phyloP scores from a whole-genome alignment of 768 basidiomycete genomes.

The Mycena galopus region DNA sequence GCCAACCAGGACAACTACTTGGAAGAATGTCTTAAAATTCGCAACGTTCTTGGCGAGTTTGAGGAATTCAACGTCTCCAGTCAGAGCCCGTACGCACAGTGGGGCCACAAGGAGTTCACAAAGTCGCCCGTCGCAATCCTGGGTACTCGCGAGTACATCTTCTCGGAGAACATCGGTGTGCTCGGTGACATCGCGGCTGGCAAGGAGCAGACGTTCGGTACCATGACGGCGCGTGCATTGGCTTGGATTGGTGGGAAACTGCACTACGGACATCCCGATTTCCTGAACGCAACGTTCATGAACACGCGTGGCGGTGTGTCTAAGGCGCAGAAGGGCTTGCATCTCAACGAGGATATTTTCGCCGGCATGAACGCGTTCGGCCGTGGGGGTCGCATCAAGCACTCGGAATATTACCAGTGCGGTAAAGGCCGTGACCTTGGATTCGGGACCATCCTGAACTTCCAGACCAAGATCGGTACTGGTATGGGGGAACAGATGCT shows the following conservation, averaged over 20 bases:
- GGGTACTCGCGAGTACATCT: slow-evolving; percentile 99
- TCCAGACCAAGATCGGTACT: slow-evolving; percentile 99
- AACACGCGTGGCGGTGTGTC: slow-evolving; percentile 98
- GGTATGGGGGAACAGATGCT: slow-evolving; percentile 99
- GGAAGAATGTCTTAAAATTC: slow-evolving; percentile 98
- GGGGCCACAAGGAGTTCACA: slow-evolving; percentile 93
- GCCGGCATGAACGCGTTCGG: slow-evolving; percentile 99
- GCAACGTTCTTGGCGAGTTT: slow-evolving; percentile 97
- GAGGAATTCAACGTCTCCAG: slow-evolving; percentile 93
- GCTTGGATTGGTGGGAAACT: slow-evolving; percentile 99
- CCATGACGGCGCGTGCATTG: slow-evolving; percentile 93
- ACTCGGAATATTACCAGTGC: slow-evolving; percentile 99
- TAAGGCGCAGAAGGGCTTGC: slow-evolving; percentile 98
- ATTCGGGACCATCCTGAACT: slow-evolving; percentile 98
- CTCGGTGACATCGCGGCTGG: slow-evolving; percentile 99
- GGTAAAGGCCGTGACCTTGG: slow-evolving; percentile 99
- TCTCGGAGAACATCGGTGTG: slow-evolving; percentile 99
- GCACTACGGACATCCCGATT: slow-evolving; percentile 99
- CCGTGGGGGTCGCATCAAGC: slow-evolving; percentile 98
- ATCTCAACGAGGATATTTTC: slow-evolving; percentile 99
- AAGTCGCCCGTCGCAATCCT: slow-evolving; percentile 96
- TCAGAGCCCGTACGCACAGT: slow-evolving; percentile 96
- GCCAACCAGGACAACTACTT: slow-evolving; percentile 99
- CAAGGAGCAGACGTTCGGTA: slow-evolving; percentile 99
- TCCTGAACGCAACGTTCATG: slow-evolving; percentile 98